phyloP scores from a whole-genome alignment of 2,329 filamentous ascomycete genomes.

The Alternaria atra region DNA sequence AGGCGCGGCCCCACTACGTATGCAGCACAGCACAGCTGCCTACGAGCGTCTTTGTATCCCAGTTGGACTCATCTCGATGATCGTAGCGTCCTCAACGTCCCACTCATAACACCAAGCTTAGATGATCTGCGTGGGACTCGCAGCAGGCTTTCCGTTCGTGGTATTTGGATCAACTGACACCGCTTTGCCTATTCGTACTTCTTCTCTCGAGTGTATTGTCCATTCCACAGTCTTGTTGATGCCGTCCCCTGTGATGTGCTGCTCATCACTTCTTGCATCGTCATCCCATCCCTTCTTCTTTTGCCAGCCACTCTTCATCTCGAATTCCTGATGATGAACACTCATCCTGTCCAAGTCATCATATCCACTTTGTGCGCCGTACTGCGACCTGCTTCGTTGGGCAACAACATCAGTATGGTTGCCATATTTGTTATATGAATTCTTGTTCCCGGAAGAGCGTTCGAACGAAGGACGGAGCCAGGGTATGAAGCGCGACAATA shows the following conservation, averaged over 20 bases:
- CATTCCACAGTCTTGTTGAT: constrained; percentile 37
- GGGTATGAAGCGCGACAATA: constrained; percentile 24
- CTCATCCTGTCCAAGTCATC: constrained; percentile 24
- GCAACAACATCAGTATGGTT: constrained; percentile 9
- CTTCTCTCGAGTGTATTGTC: constrained; percentile 19
- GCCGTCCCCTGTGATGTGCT: constrained; percentile 21
- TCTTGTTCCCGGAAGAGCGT: constrained; percentile 14
- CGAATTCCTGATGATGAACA: constrained; percentile 16
- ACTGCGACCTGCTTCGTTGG: constrained; percentile 5
- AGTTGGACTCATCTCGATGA: neutral
- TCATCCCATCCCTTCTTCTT: constrained; percentile 13
- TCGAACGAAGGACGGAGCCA: constrained; percentile 21
- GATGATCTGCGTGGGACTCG: constrained; percentile 19
- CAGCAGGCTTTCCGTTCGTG: constrained; percentile 9
- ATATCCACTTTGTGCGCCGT: constrained; percentile 13
- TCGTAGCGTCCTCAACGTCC: neutral
- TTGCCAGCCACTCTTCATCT: constrained; percentile 32
- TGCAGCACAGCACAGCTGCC: no score
- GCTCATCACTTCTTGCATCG: constrained; percentile 32
- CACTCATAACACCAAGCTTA: constrained; percentile 1
- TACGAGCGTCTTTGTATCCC: neutral
- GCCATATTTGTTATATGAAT: constrained; percentile 15
- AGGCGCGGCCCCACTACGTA: no score
- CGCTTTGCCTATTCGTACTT: constrained; percentile 3
- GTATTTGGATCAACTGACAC: constrained; percentile 1